Conservation (phyloP, 257 asterid species). For the Przewalskia tangutica region DNA sequence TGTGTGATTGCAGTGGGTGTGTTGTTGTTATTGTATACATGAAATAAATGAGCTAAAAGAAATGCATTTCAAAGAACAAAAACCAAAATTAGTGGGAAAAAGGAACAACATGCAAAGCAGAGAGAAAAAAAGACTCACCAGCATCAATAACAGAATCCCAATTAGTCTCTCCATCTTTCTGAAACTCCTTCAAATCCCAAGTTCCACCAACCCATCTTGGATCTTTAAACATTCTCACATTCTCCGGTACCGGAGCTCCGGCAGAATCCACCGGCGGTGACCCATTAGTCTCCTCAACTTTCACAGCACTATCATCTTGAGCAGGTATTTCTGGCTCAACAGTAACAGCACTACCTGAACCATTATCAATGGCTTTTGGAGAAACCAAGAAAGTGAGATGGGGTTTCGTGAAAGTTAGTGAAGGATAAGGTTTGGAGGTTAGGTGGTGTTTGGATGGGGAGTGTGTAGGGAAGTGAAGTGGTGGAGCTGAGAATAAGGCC, state of each 20-base stretch:
- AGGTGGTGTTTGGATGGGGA: slow-evolving; percentile 22
- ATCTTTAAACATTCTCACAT: slow-evolving; percentile 33
- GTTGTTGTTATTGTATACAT: too few species aligned
- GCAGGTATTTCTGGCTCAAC: slow-evolving; percentile 16
- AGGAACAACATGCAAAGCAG: background rate
- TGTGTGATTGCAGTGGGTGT: too few species aligned
- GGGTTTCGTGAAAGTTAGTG: slow-evolving; percentile 23
- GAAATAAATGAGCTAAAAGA: background rate
- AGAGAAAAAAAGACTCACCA: slow-evolving; percentile 27
- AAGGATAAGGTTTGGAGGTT: slow-evolving; percentile 17
- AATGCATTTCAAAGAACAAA: background rate
- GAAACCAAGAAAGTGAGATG: slow-evolving; percentile 16
- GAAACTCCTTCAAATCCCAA: slow-evolving; percentile 79
- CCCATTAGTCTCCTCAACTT: slow-evolving; percentile 46
- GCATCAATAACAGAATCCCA: slow-evolving; percentile 99
- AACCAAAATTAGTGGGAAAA: background rate
- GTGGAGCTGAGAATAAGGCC: slow-evolving; percentile 50
- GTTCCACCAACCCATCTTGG: slow-evolving; percentile 81
- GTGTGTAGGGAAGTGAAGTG: slow-evolving; percentile 39
- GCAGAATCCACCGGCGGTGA: slow-evolving; percentile 18
- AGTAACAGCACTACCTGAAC: slow-evolving; percentile 15
- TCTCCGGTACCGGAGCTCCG: slow-evolving; percentile 23
- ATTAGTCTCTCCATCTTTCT: slow-evolving; percentile 49
- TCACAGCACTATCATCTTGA: background rate
- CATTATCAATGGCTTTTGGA: slow-evolving; percentile 27